These are phyloP conservation scores for Phytophthora colocasiae DNA, from an alignment of 352 stramenopile genomes.

Conservation along the genomic window DNA sequence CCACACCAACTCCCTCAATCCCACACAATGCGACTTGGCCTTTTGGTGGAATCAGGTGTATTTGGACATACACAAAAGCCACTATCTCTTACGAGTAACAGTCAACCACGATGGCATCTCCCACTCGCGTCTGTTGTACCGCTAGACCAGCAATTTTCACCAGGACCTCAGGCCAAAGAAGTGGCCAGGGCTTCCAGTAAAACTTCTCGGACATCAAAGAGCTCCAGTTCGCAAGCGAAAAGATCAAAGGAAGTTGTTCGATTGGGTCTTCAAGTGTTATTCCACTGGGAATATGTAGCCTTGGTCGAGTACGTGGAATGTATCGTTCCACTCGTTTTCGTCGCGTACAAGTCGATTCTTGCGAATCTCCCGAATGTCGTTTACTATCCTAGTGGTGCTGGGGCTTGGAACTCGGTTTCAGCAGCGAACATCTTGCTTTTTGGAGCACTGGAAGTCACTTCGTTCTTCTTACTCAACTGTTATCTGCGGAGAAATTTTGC, in stretches of 20 bases:
- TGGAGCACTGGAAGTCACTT: conserved; percentile 29
- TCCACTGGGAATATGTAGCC: conserved; percentile 35
- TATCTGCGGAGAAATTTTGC: conserved; percentile 34
- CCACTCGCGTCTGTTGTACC: background rate
- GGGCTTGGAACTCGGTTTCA: background rate
- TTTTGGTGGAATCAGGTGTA: background rate
- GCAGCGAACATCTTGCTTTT: conserved; percentile 28
- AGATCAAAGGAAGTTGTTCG: conserved; percentile 1
- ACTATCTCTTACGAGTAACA: background rate
- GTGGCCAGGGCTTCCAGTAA: background rate
- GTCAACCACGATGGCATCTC: background rate
- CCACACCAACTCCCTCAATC: background rate
- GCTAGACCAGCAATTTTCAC: background rate
- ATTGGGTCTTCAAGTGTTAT: conserved; percentile 34
- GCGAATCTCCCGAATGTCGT: conserved; percentile 36
- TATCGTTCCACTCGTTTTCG: conserved; percentile 38
- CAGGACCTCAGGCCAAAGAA: background rate
- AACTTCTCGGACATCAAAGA: no score
- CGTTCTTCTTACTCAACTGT: conserved; percentile 29
- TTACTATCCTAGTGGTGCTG: conserved; percentile 32
- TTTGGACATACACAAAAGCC: background rate
- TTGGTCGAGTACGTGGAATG: conserved; percentile 47
- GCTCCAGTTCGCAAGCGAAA: background rate
- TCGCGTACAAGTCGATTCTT: conserved; percentile 37
- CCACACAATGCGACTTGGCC: background rate